A percentile compares a stretch with the other conserved stretches of the same genome.
Evolutionary conservation across 1,139 yeast genomes (phyloP).

Genomic region (Sugiyamaella novakii): DNA sequence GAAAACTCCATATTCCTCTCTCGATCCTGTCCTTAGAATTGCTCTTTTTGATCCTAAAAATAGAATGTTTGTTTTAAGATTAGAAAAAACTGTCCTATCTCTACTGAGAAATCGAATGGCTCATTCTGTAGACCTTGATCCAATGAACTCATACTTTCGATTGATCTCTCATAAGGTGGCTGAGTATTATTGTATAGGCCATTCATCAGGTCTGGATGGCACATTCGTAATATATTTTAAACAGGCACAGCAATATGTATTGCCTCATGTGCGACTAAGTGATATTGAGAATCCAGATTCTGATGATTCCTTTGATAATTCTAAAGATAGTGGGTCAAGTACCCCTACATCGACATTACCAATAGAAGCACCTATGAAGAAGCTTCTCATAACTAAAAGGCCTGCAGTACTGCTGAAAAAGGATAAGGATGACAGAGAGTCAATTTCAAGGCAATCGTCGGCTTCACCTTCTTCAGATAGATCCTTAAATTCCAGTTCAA

Average conservation of each 20-base stretch:
- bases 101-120: constrained; percentile 42
- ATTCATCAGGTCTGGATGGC: constrained; percentile 52
- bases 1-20: constrained; percentile 1
- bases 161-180: constrained; percentile 69
- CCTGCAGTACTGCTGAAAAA: constrained; percentile 15
- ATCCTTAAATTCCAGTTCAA: neutral
- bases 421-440: neutral
- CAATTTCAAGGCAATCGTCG: constrained; percentile 9
- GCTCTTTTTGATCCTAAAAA: constrained; percentile 55
- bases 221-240: constrained; percentile 49
- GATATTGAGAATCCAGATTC: constrained; percentile 19
- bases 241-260: constrained; percentile 14
- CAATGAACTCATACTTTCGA: constrained; percentile 67
- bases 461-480: constrained; percentile 1
- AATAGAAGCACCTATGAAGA: constrained; percentile 9
- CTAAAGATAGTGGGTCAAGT: constrained; percentile 1
- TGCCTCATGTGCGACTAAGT: constrained; percentile 10
- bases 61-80: constrained; percentile 53
- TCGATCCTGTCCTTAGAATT: constrained; percentile 40
- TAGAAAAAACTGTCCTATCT: constrained; percentile 52
- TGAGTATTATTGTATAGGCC: constrained; percentile 63
- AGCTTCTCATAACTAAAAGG: constrained; percentile 9
- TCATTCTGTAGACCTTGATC: constrained; percentile 52
- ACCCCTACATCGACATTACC: neutral
- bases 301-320: neutral